Evolutionary conservation across 2,329 filamentous ascomycete species (phyloP).

Genomic region (Seiridium cupressi): DNA sequence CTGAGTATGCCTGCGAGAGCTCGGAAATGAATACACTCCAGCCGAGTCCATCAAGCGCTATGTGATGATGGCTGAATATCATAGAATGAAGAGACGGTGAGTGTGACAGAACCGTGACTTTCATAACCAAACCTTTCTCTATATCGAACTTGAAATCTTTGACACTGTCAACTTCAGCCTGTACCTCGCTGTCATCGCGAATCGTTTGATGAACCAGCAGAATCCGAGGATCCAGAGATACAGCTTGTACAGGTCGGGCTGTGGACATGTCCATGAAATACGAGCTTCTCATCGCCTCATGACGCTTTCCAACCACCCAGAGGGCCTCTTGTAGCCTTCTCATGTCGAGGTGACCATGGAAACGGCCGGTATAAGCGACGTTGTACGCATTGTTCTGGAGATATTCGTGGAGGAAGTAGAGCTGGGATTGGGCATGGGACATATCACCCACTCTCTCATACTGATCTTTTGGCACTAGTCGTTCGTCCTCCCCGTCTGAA

Average conservation of each 20-base stretch:
- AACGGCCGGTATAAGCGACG: background rate
- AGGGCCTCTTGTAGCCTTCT: background rate
- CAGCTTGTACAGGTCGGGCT: no score
- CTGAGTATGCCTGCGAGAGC: no score
- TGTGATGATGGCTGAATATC: slow-evolving; percentile 45
- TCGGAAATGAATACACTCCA: slow-evolving; percentile 35
- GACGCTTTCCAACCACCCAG: no score
- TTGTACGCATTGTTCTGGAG: slow-evolving; percentile 26
- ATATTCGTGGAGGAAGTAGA: slow-evolving; percentile 25
- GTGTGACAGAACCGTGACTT: slow-evolving; percentile 21
- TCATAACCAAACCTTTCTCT: slow-evolving; percentile 19
- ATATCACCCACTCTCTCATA: slow-evolving; percentile 16
- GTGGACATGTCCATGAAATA: no score
- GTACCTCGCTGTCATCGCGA: no score
- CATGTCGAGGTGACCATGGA: slow-evolving; percentile 13
- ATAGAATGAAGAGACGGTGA: slow-evolving; percentile 30
- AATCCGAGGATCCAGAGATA: no score
- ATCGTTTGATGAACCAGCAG: no score
- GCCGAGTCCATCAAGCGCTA: slow-evolving; percentile 47
- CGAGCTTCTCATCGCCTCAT: no score
- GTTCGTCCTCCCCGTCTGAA: background rate
- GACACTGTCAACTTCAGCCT: background rate
- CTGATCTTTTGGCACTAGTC: background rate
- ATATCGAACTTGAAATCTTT: slow-evolving; percentile 23
- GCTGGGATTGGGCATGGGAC: slow-evolving; percentile 30